Evolutionary conservation across 2,329 filamentous ascomycete genomes (phyloP).

Genomic region (Colletotrichum aenigma): DNA sequence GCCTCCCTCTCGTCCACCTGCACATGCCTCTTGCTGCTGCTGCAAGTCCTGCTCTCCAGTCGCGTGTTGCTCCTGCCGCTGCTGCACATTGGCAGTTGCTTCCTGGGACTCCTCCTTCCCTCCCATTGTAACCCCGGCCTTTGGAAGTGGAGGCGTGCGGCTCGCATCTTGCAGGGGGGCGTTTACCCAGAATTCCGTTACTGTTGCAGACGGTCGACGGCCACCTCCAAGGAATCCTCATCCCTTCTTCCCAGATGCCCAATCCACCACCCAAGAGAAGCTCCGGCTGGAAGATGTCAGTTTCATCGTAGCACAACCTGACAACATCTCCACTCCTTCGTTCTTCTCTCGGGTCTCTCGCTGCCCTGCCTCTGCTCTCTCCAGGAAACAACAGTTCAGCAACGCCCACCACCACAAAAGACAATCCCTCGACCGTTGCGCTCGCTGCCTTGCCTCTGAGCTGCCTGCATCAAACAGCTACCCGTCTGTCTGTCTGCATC

Average conservation of each 20-base stretch:
- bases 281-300: constrained; percentile 16
- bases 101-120: background rate
- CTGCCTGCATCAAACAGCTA: background rate
- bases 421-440: background rate
- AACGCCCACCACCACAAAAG: background rate
- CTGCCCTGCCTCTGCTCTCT: background rate
- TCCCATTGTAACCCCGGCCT: background rate
- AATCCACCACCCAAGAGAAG: constrained; percentile 10
- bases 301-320: constrained; percentile 21
- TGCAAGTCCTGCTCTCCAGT: background rate
- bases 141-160: constrained; percentile 1
- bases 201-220: background rate
- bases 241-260: constrained; percentile 13
- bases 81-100: background rate
- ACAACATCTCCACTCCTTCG: constrained; percentile 15
- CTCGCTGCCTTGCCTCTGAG: too few relatives aligned
- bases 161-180: background rate
- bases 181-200: background rate
- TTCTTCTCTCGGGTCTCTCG: background rate
- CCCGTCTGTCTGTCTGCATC: background rate
- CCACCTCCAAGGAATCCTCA: constrained; percentile 13
- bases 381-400: background rate
- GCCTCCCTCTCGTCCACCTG: background rate
- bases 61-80: background rate
- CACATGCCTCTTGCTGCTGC: background rate